Percentiles rank a stretch among this genome's conserved stretches.
Conservation (phyloP, 2,329 filamentous ascomycete species). For the Mycosphaerelloides madeirae region DNA sequence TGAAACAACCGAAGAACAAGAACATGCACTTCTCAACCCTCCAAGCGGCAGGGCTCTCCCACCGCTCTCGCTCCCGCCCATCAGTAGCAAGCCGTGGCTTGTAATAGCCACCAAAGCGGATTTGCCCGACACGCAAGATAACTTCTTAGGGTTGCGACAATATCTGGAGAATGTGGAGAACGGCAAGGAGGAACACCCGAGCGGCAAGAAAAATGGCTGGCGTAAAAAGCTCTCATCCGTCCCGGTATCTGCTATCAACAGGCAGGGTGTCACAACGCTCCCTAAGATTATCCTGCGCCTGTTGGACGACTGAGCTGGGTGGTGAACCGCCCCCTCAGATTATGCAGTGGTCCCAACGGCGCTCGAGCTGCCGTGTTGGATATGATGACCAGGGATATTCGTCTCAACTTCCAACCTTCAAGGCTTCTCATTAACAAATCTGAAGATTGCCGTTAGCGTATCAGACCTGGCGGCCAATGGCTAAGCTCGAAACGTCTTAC, state of each 20-base stretch:
- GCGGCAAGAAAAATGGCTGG: slow-evolving; percentile 60
- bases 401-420: no score
- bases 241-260: slow-evolving; percentile 84
- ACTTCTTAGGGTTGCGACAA: slow-evolving; percentile 63
- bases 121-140: slow-evolving; percentile 69
- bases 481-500: no score
- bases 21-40: slow-evolving; percentile 22
- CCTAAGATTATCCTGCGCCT: slow-evolving; percentile 68
- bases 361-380: neutral
- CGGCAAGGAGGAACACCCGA: slow-evolving; percentile 66
- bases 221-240: slow-evolving; percentile 57
- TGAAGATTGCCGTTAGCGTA: no score
- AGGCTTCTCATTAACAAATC: no score
- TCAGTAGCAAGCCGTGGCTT: slow-evolving; percentile 94
- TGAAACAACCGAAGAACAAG: slow-evolving; percentile 18
- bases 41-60: slow-evolving; percentile 35
- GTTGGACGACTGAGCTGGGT: slow-evolving; percentile 43
- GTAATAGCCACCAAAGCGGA: slow-evolving; percentile 94
- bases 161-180: slow-evolving; percentile 66
- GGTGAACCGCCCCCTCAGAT: no score
- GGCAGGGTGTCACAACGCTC: slow-evolving; percentile 73
- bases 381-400: no score
- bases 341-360: no score
- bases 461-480: no score
- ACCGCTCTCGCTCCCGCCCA: slow-evolving; percentile 57